A percentile compares a stretch with the other conserved stretches of the same genome.
phyloP scores from a whole-genome alignment of 140 eudicot genomes.

The Erigeron philadelphicus region DNA sequence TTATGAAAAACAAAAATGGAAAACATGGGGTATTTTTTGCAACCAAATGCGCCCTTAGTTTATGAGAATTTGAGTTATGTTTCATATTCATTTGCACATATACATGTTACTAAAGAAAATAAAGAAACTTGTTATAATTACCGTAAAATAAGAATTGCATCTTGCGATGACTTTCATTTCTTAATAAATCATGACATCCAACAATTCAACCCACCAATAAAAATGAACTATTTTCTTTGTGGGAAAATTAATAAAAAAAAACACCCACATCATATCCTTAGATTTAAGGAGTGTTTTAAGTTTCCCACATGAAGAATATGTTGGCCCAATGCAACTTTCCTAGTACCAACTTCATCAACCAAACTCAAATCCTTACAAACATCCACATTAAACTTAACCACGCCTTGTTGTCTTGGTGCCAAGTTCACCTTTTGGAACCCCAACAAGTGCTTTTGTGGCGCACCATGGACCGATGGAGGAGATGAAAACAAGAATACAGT shows the following conservation, averaged over 20 bases:
- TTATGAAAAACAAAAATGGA: too few species aligned
- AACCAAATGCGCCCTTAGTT: too few species aligned
- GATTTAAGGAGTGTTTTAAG: slow-evolving; percentile 59
- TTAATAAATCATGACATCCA: slow-evolving; percentile 16
- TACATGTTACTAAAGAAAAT: neutral
- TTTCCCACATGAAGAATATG: slow-evolving; percentile 74
- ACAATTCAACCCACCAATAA: slow-evolving; percentile 26
- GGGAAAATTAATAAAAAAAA: neutral
- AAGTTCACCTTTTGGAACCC: slow-evolving; percentile 71
- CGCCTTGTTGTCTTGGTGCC: slow-evolving; percentile 47
- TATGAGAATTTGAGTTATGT: too few species aligned
- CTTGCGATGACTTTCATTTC: slow-evolving; percentile 34
- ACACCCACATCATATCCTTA: slow-evolving; percentile 43
- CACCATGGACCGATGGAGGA: slow-evolving; percentile 71
- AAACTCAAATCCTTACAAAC: slow-evolving; percentile 85
- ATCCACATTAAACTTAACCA: slow-evolving; percentile 61
- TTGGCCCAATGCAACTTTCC: slow-evolving; percentile 63
- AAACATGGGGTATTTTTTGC: too few species aligned
- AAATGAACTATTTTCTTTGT: slow-evolving; percentile 1
- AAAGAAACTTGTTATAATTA: neutral
- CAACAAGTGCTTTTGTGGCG: slow-evolving; percentile 87
- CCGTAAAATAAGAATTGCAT: slow-evolving; percentile 23
- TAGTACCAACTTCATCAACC: slow-evolving; percentile 73
- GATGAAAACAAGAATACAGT: slow-evolving; percentile 68
- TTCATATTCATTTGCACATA: too few species aligned